A percentile compares a stretch with the other conserved stretches of the same genome.
Evolutionary conservation across 345 rosid species (phyloP).

Genomic region (Arabis hirsuta): DNA sequence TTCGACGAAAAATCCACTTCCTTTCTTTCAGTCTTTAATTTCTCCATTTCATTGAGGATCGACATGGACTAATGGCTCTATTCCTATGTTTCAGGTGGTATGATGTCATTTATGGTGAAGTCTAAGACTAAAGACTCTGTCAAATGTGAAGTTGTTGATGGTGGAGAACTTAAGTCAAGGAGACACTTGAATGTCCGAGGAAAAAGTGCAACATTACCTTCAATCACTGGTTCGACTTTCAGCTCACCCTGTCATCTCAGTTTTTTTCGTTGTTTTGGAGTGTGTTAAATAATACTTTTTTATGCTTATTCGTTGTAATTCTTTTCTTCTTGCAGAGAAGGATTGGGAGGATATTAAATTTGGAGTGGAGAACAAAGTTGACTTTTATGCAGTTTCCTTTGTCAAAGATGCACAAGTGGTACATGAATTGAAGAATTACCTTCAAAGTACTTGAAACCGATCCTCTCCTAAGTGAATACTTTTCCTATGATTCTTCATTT

Average conservation of each 20-base stretch:
- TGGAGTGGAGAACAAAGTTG: constrained; percentile 95
- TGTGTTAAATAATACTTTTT: no score
- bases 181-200: constrained; percentile 97
- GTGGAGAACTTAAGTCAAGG: constrained; percentile 99
- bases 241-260: neutral
- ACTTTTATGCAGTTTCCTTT: constrained; percentile 95
- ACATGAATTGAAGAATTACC: constrained; percentile 94
- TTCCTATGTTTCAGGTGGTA: constrained; percentile 70
- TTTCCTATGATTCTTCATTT: constrained; percentile 4
- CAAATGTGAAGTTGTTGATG: constrained; percentile 92
- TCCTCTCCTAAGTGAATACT: constrained; percentile 18
- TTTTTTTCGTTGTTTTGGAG: neutral
- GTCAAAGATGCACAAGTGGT: constrained; percentile 99
- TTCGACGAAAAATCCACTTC: no score
- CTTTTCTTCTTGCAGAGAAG: constrained; percentile 65
- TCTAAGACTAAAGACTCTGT: constrained; percentile 96
- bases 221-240: constrained; percentile 74
- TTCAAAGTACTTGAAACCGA: constrained; percentile 50
- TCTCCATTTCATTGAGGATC: neutral
- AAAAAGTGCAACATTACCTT: constrained; percentile 96
- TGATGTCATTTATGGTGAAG: constrained; percentile 93
- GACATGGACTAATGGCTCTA: constrained; percentile 20
- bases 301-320: constrained; percentile 15
- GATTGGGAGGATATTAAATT: constrained; percentile 99
- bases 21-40: neutral